These are phyloP conservation scores for Cercospora canescens DNA, from an alignment of 2,329 filamentous ascomycete species.

Conservation along the genomic window DNA sequence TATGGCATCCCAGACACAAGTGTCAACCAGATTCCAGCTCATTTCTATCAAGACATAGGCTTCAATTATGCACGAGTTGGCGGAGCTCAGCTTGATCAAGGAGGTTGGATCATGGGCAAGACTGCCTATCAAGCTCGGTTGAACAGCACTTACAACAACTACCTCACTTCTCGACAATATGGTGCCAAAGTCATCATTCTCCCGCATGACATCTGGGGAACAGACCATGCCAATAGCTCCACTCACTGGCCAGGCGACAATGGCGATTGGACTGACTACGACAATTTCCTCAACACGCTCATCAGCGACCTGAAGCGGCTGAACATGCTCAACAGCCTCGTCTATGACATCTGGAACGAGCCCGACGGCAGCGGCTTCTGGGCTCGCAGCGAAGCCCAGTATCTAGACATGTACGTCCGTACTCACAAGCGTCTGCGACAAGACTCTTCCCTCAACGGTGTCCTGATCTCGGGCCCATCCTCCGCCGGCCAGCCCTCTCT, in stretches of 20 bases:
- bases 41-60: constrained; percentile 43
- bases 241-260: constrained; percentile 52
- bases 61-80: constrained; percentile 45
- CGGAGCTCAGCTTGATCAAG: constrained; percentile 41
- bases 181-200: constrained; percentile 25
- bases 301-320: constrained; percentile 42
- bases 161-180: constrained; percentile 43
- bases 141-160: constrained; percentile 48
- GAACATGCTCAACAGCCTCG: constrained; percentile 38
- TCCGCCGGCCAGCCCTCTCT: constrained; percentile 35
- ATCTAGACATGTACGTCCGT: constrained; percentile 42
- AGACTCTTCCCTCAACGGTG: constrained; percentile 17
- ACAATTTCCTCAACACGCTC: constrained; percentile 44
- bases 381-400: constrained; percentile 41
- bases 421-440: constrained; percentile 43
- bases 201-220: constrained; percentile 31
- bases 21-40: constrained; percentile 40
- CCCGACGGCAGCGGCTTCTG: constrained; percentile 47
- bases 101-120: constrained; percentile 44
- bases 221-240: constrained; percentile 36
- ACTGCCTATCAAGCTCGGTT: constrained; percentile 40
- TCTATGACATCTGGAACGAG: constrained; percentile 58
- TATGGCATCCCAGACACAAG: constrained; percentile 41
- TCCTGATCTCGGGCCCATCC: constrained; percentile 43
- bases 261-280: constrained; percentile 49